Percentiles rank a stretch among this genome's conserved stretches.
phyloP scores from a whole-genome alignment of 176 grass and related monocot genomes.

The Bolboschoenus planiculmis region DNA sequence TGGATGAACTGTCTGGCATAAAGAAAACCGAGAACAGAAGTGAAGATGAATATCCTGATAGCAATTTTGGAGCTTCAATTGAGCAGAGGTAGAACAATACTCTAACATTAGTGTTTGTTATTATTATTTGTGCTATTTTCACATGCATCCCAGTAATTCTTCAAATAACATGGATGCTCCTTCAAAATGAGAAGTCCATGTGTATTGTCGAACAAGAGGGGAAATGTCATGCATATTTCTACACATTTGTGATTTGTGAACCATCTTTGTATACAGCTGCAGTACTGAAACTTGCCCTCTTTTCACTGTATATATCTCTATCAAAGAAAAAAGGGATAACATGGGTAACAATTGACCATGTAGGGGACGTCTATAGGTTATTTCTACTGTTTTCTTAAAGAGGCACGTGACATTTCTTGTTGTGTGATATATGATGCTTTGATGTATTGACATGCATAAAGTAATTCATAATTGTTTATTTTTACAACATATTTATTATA shows the following conservation, averaged over 20 bases:
- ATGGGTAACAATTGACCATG: not conserved
- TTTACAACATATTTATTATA: not conserved
- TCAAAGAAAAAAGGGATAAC: not conserved
- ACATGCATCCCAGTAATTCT: not conserved
- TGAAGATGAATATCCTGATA: slow-evolving; percentile 21
- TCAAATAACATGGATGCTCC: not conserved
- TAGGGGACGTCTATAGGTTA: not conserved
- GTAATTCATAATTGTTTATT: not conserved
- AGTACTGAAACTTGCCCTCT: not conserved
- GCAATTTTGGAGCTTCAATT: not conserved
- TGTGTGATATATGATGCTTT: not conserved
- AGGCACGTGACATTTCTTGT: not conserved
- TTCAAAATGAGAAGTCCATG: not conserved
- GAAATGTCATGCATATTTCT: not conserved
- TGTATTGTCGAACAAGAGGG: not conserved
- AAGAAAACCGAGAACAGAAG: not conserved
- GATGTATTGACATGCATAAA: not conserved
- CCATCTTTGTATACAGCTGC: not conserved
- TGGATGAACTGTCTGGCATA: not conserved
- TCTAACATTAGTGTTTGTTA: not conserved
- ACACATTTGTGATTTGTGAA: not conserved
- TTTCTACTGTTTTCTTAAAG: not conserved
- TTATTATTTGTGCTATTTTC: not conserved
- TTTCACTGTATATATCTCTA: not conserved
- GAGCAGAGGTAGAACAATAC: slow-evolving; percentile 13